These are phyloP conservation scores for Petunia secreta DNA, from an alignment of 257 asterid species.

Conservation along the genomic window DNA sequence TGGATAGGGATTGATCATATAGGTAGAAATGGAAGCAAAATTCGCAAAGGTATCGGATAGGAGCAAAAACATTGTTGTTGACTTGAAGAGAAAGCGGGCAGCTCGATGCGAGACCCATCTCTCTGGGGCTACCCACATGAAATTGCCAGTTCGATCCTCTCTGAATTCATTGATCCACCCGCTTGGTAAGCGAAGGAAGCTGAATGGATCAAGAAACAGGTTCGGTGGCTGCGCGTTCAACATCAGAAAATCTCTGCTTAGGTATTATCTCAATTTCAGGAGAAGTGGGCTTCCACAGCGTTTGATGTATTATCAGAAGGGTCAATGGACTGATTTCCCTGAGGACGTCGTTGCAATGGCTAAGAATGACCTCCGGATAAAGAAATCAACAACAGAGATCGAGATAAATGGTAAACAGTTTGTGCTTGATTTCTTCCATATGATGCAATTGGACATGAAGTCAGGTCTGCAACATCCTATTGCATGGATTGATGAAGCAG, in stretches of 20 bases:
- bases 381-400: slow-evolving; percentile 64
- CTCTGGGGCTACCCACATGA: slow-evolving; percentile 43
- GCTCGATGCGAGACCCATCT: slow-evolving; percentile 39
- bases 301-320: slow-evolving; percentile 65
- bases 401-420: slow-evolving; percentile 48
- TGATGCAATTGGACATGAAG: slow-evolving; percentile 65
- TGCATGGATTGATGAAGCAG: slow-evolving; percentile 91
- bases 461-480: slow-evolving; percentile 66
- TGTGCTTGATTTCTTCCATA: slow-evolving; percentile 72
- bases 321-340: slow-evolving; percentile 83
- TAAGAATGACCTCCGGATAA: slow-evolving; percentile 55
- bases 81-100: slow-evolving; percentile 67
- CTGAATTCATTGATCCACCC: slow-evolving; percentile 37
- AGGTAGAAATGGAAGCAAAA: slow-evolving; percentile 59
- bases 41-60: slow-evolving; percentile 85
- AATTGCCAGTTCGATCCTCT: slow-evolving; percentile 46
- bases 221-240: slow-evolving; percentile 33
- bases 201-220: slow-evolving; percentile 40
- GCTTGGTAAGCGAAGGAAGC: slow-evolving; percentile 61
- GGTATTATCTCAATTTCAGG: slow-evolving; percentile 59
- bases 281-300: slow-evolving; percentile 65
- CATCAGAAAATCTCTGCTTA: slow-evolving; percentile 46
- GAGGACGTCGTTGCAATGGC: slow-evolving; percentile 52
- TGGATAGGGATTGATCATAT: slow-evolving; percentile 59
- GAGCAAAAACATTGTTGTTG: slow-evolving; percentile 46